Evolutionary conservation across 768 basidiomycete genomes (phyloP), one percentile per base, ranked within the genome.

Genomic region (Rhodotorula diobovata): DNA sequence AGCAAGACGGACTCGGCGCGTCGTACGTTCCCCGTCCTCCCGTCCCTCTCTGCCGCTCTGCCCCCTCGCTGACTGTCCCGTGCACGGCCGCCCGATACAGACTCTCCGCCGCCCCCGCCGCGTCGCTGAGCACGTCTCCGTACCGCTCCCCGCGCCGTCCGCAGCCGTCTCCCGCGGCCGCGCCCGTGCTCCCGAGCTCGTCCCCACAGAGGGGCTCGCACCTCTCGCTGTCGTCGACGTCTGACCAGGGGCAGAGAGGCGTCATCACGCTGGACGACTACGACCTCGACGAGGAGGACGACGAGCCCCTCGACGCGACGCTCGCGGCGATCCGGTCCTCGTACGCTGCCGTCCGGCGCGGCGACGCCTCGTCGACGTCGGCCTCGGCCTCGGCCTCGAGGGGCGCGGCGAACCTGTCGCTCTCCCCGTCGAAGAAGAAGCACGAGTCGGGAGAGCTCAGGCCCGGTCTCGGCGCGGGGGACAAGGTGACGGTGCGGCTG

Each of bases 291-390:
- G 46, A 58, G 7, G 41, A 51, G 9, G 30, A 54, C 56, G 62
- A 61, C 7, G 43, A 5, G n/a, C 23, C 25, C 25, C 23, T 39
- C 23, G 56, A 58, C 28, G n/a, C 41, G 5, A 35, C 67, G 16
- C 43, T 68, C 21, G 51, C 53, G 1, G 53, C 60, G 39, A 68
- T 61, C 45, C 59, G 60, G 5, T 56, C 60, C 5, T 30, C 23
- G 12, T 30, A 41, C 23, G 45, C 16, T 9, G 11, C 25, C 2
- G 48, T 28, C 3, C 48, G 48, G 7, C 23, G 48, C 48, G 48
- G 7, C 23, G 23, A 6, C 14, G 25, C n/a, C n/a, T n/a, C n/a
- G n/a, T n/a, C n/a, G n/a, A n/a, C n/a, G n/a, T n/a, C 25, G 5
- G 5, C 48, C 45, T 2, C 45, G 63, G 28, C 8, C 41, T 46